Base-by-base conservation (phyloP, 2,329 filamentous ascomycete genomes). In the Talaromyces atroroseus region DNA sequence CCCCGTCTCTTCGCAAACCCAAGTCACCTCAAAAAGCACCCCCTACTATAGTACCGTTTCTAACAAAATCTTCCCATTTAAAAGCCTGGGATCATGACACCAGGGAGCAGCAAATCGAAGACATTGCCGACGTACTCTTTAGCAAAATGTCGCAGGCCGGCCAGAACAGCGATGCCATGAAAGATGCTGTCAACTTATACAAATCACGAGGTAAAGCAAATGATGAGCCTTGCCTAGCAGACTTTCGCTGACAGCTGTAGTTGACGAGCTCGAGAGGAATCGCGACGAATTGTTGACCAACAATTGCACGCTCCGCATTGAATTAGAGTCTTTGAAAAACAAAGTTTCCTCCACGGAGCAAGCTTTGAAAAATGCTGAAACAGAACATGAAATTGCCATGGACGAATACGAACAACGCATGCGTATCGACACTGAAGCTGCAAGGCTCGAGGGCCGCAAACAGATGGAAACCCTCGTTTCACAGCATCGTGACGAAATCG, bases 31-130 rank as follows among this genome's bases (percentile, higher is more conserved):
- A 62, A 67, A 71, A 62, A 58, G 63, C 62, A 60, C 66, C 60
- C 47, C 64, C 63, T 69, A 68, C 49, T 80, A 56, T 81, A 62
- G 70, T 69, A 14, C 65, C 69, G 1, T 92, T 81, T 77, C 78
- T 92, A 66, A 86, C 81, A 62, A 88, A 85, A 76, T 76, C 86
- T 78, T 90, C 91, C 85, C 87, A 89, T 80, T 75, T 73, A 74
- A 76, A 81, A 89, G 88, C 82, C 66, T 92, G 87, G 81, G 90
- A 96, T 69, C 84, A 91, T 62, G 86, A 91, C 64, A 83, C 83
- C 59, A 84, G 87, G 61, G 81, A 96, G 63, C 85, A 86, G 60
- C 82, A 85, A 58, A 86, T 96, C 74, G 89, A 95, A 65, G 78
- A 79, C 18, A 80, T 92, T 65, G 90, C 90, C 67, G 80, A 82